A percentile compares a stretch with the other conserved stretches of the same genome.
phyloP scores from a whole-genome alignment of 2,329 filamentous ascomycete genomes.

The Sporothrix brunneoviolacea region DNA sequence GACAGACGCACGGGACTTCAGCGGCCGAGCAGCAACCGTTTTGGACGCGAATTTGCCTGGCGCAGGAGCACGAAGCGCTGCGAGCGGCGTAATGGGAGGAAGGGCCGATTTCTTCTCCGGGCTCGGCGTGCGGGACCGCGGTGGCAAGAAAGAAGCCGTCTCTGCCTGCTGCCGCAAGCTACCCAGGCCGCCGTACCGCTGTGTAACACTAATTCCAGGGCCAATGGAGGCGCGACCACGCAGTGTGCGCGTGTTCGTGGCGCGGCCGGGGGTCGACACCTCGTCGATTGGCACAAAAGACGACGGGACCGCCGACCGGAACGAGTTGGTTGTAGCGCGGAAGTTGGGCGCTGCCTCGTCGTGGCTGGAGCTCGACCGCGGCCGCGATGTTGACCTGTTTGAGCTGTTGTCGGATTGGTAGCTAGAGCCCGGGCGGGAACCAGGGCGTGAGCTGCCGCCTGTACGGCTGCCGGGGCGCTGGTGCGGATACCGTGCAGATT shows the following conservation, averaged over 20 bases:
- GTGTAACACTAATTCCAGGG: not conserved
- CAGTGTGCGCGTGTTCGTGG: constrained; percentile 29
- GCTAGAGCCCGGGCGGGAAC: constrained; percentile 50
- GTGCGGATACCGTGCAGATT: constrained; percentile 51
- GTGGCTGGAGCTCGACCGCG: constrained; percentile 47
- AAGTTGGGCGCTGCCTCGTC: constrained; percentile 36
- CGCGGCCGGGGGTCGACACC: constrained; percentile 34
- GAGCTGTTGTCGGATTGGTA: constrained; percentile 53
- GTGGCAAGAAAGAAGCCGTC: constrained; percentile 11
- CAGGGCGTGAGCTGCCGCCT: constrained; percentile 12
- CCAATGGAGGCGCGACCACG: constrained; percentile 18
- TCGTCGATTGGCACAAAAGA: constrained; percentile 29
- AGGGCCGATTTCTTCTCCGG: constrained; percentile 28
- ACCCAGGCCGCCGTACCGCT: constrained; percentile 5
- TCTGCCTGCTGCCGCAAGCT: constrained; percentile 10
- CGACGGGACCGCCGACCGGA: constrained; percentile 36
- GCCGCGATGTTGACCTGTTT: constrained; percentile 41
- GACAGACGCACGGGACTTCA: constrained; percentile 46
- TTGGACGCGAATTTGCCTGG: constrained; percentile 38
- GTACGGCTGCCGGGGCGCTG: constrained; percentile 38
- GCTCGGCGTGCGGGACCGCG: constrained; percentile 32
- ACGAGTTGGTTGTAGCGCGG: constrained; percentile 37
- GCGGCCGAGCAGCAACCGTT: constrained; percentile 37
- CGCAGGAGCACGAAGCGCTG: constrained; percentile 16
- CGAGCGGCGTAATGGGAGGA: constrained; percentile 15